Conservation (phyloP, 805 yeast species). For the Myxozyma neotropica region DNA sequence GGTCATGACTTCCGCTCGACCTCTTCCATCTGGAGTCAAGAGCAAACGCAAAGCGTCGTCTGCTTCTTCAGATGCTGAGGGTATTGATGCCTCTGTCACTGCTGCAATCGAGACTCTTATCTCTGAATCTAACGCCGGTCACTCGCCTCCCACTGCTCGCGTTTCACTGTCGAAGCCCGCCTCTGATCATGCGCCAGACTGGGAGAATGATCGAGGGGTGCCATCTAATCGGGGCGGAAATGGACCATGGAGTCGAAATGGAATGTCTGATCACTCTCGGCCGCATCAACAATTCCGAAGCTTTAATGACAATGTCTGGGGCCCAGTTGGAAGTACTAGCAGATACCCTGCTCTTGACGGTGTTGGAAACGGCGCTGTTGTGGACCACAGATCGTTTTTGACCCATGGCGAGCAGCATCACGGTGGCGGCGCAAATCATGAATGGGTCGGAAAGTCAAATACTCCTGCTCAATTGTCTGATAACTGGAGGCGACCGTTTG, state of each 20-base stretch:
- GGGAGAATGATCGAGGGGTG: constrained; percentile 12
- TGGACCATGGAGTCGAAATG: constrained; percentile 18
- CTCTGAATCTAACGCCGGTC: constrained; percentile 26
- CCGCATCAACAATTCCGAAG: constrained; percentile 15
- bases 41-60: constrained; percentile 22
- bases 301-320: constrained; percentile 31
- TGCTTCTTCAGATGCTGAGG: constrained; percentile 24
- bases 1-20: not conserved
- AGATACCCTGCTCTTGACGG: constrained; percentile 28
- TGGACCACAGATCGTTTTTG: constrained; percentile 16
- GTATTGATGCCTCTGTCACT: constrained; percentile 27
- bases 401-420: not conserved
- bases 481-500: constrained; percentile 29
- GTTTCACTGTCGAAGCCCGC: constrained; percentile 13
- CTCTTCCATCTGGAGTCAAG: not conserved
- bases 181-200: constrained; percentile 10
- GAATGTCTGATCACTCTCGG: constrained; percentile 4
- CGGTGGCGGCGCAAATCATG: not conserved
- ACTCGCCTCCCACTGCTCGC: constrained; percentile 26
- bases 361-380: constrained; percentile 18
- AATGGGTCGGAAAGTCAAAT: constrained; percentile 1
- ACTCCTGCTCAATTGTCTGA: constrained; percentile 28
- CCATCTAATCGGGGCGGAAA: constrained; percentile 4
- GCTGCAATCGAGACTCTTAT: constrained; percentile 32
- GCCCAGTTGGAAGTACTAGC: constrained; percentile 30